These are phyloP conservation scores for Xanthoconium purpureum DNA, from an alignment of 768 basidiomycete genomes.

Conservation along the genomic window DNA sequence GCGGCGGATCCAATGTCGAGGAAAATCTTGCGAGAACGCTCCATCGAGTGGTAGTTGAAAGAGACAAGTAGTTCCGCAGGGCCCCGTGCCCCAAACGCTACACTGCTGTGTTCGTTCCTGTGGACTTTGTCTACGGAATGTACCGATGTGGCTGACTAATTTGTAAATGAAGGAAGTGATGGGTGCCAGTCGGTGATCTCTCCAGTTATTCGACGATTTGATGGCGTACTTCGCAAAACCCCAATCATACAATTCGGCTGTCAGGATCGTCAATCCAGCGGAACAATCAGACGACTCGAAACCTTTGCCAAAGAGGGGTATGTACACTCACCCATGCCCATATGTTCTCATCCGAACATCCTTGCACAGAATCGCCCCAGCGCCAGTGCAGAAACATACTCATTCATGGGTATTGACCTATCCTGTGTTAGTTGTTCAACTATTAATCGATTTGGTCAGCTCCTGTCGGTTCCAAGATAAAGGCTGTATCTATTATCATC, in stretches of 20 bases:
- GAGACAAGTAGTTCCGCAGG: too few relatives aligned
- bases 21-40: not conserved
- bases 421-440: not conserved
- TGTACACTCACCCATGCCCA: constrained; percentile 19
- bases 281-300: constrained; percentile 41
- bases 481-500: constrained; percentile 83
- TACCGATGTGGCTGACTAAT: constrained; percentile 23
- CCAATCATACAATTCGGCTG: constrained; percentile 53
- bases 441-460: constrained; percentile 35
- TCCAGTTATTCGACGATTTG: constrained; percentile 10
- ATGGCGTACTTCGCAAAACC: constrained; percentile 75
- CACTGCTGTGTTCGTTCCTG: too few relatives aligned
- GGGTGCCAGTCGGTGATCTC: not conserved
- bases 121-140: constrained; percentile 2
- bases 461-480: constrained; percentile 84
- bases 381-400: constrained; percentile 88
- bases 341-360: constrained; percentile 2
- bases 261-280: constrained; percentile 69
- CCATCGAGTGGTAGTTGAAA: not conserved
- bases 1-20: not conserved
- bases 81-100: too few relatives aligned
- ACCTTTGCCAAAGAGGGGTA: constrained; percentile 53
- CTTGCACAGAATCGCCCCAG: constrained; percentile 56
- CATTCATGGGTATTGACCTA: constrained; percentile 73
- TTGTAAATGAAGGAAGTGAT: constrained; percentile 4